phyloP scores from a whole-genome alignment of 208 protist genomes.

The Crithidia thermophila region DNA sequence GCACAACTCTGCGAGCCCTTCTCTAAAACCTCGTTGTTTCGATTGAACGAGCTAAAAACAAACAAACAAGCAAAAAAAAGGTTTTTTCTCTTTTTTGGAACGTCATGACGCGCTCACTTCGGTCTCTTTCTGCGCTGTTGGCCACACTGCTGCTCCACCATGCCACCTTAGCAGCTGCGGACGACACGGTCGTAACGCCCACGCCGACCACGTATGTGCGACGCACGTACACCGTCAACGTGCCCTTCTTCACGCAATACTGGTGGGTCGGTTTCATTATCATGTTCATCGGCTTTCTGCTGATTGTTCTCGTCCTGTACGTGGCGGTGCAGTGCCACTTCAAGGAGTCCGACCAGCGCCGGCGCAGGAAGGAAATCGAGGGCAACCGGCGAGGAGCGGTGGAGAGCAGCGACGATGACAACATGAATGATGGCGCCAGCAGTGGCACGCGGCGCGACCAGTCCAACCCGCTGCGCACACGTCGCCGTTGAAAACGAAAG shows the following conservation, averaged over 20 bases:
- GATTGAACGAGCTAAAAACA: neutral
- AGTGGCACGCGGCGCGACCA: neutral
- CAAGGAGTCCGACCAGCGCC: slow-evolving; percentile 33
- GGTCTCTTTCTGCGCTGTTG: slow-evolving; percentile 5
- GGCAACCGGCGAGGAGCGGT: neutral
- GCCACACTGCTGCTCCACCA: neutral
- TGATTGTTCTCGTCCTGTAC: slow-evolving; percentile 34
- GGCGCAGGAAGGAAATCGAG: slow-evolving; percentile 42
- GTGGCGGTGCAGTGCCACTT: slow-evolving; percentile 44
- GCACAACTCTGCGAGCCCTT: neutral
- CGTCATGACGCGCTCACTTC: too few species aligned
- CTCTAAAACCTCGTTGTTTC: too few species aligned
- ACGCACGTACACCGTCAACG: slow-evolving; percentile 28
- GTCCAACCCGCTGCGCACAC: slow-evolving; percentile 14
- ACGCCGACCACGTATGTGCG: slow-evolving; percentile 30
- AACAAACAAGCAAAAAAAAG: slow-evolving; percentile 10
- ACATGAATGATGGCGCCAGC: neutral
- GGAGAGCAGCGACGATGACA: slow-evolving; percentile 8
- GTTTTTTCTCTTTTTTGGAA: too few species aligned
- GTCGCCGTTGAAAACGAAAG: neutral
- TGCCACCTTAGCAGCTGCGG: neutral
- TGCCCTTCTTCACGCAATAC: slow-evolving; percentile 35
- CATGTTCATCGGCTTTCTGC: slow-evolving; percentile 32
- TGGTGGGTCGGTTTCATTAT: slow-evolving; percentile 56
- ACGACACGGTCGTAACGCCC: neutral